These are phyloP conservation scores for Elaphomyces granulatus DNA, from an alignment of 495 filamentous ascomycete species.

Conservation along the genomic window DNA sequence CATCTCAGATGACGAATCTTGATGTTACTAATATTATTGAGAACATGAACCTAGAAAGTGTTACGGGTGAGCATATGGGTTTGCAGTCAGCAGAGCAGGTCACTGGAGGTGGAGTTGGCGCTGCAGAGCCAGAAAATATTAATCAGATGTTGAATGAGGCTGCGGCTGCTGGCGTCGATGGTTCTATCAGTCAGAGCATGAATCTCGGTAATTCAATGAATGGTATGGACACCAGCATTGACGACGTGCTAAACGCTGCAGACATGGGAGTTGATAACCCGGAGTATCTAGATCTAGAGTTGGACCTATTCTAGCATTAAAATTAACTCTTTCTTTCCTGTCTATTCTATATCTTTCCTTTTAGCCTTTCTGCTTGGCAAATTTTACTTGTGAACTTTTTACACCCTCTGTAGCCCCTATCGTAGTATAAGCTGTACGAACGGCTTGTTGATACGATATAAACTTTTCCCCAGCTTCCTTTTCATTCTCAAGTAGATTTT, in stretches of 20 bases:
- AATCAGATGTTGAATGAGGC: slow-evolving; percentile 33
- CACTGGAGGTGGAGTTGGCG: slow-evolving; percentile 9
- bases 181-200: slow-evolving; percentile 1
- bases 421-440: no score
- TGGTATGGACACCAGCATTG: slow-evolving; percentile 29
- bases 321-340: no score
- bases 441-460: no score
- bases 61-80: slow-evolving; percentile 24
- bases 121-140: slow-evolving; percentile 26
- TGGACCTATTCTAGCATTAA: no score
- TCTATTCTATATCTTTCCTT: no score
- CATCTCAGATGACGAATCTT: slow-evolving; percentile 27
- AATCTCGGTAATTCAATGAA: background rate
- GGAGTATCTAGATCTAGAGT: slow-evolving; percentile 36
- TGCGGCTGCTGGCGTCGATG: slow-evolving; percentile 18
- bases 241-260: slow-evolving; percentile 34
- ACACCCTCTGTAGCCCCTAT: no score
- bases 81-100: slow-evolving; percentile 9
- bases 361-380: no score
- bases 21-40: slow-evolving; percentile 30
- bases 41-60: slow-evolving; percentile 24
- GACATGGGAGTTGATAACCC: slow-evolving; percentile 35
- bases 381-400: no score
- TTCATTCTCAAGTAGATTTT: no score
- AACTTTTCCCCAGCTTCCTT: no score